Conservation (phyloP, 192 early-diverging fungal genomes). For the Backusella circina region DNA sequence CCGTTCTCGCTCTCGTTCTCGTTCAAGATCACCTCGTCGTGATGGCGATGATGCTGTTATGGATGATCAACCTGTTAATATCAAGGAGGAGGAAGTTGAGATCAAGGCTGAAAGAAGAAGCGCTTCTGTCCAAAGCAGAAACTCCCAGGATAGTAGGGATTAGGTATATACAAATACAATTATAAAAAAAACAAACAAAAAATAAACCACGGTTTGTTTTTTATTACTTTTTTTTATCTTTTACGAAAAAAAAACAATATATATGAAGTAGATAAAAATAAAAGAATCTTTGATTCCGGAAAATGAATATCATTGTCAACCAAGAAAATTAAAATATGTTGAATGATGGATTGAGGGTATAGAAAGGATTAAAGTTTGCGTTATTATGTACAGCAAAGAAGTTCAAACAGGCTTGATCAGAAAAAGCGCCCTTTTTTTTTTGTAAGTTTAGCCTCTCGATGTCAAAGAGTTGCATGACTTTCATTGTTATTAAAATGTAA, state of each 20-base stretch:
- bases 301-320: background rate
- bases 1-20: conserved; percentile 49
- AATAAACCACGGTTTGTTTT: background rate
- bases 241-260: background rate
- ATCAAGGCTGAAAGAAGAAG: background rate
- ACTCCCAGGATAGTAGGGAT: background rate
- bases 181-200: background rate
- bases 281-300: background rate
- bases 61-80: background rate
- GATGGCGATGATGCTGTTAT: background rate
- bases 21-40: conserved; percentile 33
- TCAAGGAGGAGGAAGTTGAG: background rate
- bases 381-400: too few relatives aligned
- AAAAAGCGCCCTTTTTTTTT: background rate
- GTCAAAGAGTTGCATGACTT: background rate
- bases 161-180: background rate
- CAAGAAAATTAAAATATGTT: background rate
- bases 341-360: background rate
- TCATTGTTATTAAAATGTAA: background rate
- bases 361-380: too few relatives aligned
- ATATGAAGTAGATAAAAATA: background rate
- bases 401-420: too few relatives aligned
- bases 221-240: background rate
- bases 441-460: background rate
- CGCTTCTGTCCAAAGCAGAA: background rate